Conservation (phyloP, 2,329 filamentous ascomycete genomes). For the Aspergillus phoenicis region DNA sequence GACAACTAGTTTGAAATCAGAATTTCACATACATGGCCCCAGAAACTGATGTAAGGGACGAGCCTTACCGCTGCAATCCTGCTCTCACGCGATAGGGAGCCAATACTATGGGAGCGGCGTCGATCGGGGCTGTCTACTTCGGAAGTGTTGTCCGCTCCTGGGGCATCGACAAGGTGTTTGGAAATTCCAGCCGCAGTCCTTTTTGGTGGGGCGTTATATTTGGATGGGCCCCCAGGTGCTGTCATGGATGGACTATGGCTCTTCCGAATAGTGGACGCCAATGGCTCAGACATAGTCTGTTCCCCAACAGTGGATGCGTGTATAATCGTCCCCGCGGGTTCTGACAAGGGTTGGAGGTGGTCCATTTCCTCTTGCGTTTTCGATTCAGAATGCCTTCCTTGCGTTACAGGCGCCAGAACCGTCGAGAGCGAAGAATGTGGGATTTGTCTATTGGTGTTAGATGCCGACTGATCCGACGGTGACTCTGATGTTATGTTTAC, state of each 20-base stretch:
- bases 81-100: slow-evolving; percentile 66
- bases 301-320: background rate
- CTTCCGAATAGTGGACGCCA: slow-evolving; percentile 8
- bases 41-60: slow-evolving; percentile 1
- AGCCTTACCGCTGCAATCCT: slow-evolving; percentile 74
- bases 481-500: background rate
- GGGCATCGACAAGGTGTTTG: slow-evolving; percentile 52
- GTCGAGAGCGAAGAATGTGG: background rate
- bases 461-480: background rate
- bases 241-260: slow-evolving; percentile 17
- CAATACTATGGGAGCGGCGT: slow-evolving; percentile 71
- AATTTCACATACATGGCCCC: slow-evolving; percentile 1
- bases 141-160: slow-evolving; percentile 25
- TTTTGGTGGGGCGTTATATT: slow-evolving; percentile 58
- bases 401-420: background rate
- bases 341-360: background rate
- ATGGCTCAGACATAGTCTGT: background rate
- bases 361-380: too few species aligned
- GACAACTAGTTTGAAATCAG: slow-evolving; percentile 60
- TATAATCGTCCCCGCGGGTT: background rate
- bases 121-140: slow-evolving; percentile 36
- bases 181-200: slow-evolving; percentile 75
- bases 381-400: background rate
- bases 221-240: slow-evolving; percentile 17
- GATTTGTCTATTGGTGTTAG: background rate